These are phyloP conservation scores for Euphorbia celastroides DNA, from an alignment of 441 rosid species.

Conservation along the genomic window DNA sequence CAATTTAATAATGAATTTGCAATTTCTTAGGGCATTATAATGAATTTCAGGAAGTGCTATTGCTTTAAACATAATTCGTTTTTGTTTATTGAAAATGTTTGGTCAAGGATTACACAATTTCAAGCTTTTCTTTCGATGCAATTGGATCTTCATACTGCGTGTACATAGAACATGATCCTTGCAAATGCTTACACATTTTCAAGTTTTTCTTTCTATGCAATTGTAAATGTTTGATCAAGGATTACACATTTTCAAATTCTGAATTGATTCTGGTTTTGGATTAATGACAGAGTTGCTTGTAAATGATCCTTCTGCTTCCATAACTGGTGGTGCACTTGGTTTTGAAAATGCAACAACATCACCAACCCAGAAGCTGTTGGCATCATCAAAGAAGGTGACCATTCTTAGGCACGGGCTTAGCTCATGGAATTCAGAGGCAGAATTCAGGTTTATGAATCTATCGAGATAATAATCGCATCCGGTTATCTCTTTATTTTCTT, in stretches of 20 bases:
- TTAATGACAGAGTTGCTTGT: slow-evolving; percentile 30
- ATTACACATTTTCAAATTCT: too few relatives aligned
- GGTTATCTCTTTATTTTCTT: neutral
- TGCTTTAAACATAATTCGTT: too few relatives aligned
- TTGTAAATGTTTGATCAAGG: too few relatives aligned
- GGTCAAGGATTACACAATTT: neutral
- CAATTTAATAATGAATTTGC: neutral
- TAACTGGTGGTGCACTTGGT: slow-evolving; percentile 52
- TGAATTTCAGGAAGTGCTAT: too few relatives aligned
- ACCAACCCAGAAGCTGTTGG: slow-evolving; percentile 34
- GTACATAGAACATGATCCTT: too few relatives aligned
- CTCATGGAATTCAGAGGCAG: slow-evolving; percentile 60
- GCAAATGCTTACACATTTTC: too few relatives aligned
- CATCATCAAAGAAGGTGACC: slow-evolving; percentile 44
- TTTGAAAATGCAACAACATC: slow-evolving; percentile 47
- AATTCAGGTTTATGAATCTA: slow-evolving; percentile 44
- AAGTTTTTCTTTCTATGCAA: too few relatives aligned
- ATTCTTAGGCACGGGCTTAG: slow-evolving; percentile 64
- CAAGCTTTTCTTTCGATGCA: slow-evolving; percentile 1
- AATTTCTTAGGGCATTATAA: too few relatives aligned
- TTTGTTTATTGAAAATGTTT: too few relatives aligned
- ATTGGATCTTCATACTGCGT: neutral
- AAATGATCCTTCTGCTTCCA: slow-evolving; percentile 24
- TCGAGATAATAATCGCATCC: neutral
- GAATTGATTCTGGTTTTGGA: slow-evolving; percentile 6